Evolutionary conservation across 169 alveolate species (phyloP), one percentile per base, ranked within the genome.

Genomic region (Plasmodium gonderi): DNA sequence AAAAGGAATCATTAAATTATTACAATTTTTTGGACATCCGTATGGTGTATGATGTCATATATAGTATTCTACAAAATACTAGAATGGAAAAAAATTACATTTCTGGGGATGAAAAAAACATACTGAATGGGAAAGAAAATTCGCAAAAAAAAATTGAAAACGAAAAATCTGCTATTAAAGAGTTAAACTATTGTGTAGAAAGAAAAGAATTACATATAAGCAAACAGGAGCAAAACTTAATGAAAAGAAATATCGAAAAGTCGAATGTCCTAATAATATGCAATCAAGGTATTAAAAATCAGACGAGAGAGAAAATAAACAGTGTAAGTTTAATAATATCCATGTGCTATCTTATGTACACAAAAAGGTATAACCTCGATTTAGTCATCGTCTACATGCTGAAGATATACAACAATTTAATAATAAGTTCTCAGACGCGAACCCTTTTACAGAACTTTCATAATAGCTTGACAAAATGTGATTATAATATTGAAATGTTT

Each of bases 261-360:
- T 38, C 29, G 40, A 75, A 85, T 74, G 20, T 75, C 3, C 29
- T 90, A 65, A 90, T 90, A 67, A 31, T 90, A 69, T 90, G 94
- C 31, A 90, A 90, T 67, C 69, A 90, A 4, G 91, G 94, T 3
- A 90, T 90, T 20, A 65, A 42, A 65, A 29, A 90, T 31, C 44
- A 65, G 11, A 67, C 64, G 51, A 64, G 23, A 2, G 77, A 77
- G 23, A 77, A 78, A 38, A 38, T 23, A 49, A 90, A 78, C 49
- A 90, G 90, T 79, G 74, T 90, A 64, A 65, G 94, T 17, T 79
- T 90, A 77, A 45, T 90, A n/a, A 78, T 90, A 6, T 78, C 82
- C 45, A 90, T 90, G 94, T 90, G 94, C 33, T 90, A 90, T 78
- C 29, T 90, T 64, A 90, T 90, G 80, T 90, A 77, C 74, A 76